Evolutionary conservation across 495 filamentous ascomycete species (phyloP), one percentile per base, ranked within the genome.

Genomic region (Platismatia glauca): DNA sequence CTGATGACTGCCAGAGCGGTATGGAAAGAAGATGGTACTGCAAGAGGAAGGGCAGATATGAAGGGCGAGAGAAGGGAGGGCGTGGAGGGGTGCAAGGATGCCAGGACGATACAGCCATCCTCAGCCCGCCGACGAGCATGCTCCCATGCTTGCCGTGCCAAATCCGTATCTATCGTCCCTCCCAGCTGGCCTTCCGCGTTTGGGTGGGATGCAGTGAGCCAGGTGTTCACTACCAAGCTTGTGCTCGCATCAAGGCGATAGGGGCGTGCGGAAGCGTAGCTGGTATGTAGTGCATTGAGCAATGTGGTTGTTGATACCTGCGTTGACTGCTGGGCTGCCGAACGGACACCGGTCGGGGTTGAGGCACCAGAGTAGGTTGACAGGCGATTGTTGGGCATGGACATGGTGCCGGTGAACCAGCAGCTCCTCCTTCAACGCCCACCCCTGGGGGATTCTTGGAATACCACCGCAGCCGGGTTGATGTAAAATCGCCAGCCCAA

Each of bases 51-150:
- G 4, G 89, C 84, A 24, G 84, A 80, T 37, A 97, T 78, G 67
- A 97, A 92, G 0, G 92, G 91, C 34, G 82, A 82, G 4, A 98
- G 74, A 5, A 96, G 69, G 7, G 90, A 95, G 33, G 94, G 95
- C 0, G 89, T 87, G 2, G 93, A 95, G 55, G 86, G 80, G 76
- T 97, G 92, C 15, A 95, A 83, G 59, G 92, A 94, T 57, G 88
- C 86, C 66, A 98, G 75, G 59, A 96, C 78, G 64, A 98, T 89
- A 70, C 91, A 96, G 16, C 91, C 93, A 78, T 98, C 94, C 71
- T 98, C 94, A 44, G 94, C 94, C 76, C 94, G 83, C 55, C 94
- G 82, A 66, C 94, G 82, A 59, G 95, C 94, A 82, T 98, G 94
- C 75, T 98, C 94, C 94, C 94, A 98, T 34, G 91, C 94, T 69